Evolutionary conservation across 1,284 basidiomycete species (phyloP), one percentile per base, ranked within the genome.

Genomic region (Heterobasidion parviporum): DNA sequence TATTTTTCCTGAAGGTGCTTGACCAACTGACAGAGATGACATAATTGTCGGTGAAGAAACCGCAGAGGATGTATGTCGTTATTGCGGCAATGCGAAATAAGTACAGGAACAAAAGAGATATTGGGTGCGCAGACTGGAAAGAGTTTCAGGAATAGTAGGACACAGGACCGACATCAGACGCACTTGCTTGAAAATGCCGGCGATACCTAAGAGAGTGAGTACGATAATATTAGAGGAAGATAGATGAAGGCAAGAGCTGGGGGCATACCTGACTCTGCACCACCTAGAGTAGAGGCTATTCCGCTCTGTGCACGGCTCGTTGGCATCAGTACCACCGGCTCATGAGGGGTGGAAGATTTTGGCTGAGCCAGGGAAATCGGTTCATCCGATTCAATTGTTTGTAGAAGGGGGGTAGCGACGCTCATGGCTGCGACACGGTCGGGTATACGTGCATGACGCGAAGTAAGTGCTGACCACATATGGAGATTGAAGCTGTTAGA

Each of bases 21-120:
- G 18, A 36, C 8, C 12, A 14, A 74, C 88, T 65, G 57, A 94
- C 92, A 47, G 90, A 91, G 55, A 96, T 77, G 18, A 95, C 92
- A 69, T 92, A 96, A 66, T 94, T 89, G 63, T 82, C 74, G n/a
- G 89, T 92, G 65, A 96, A 85, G 73, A 85, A 81, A 1, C 91
- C 92, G 64, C 87, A 93, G 20, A 97, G 77, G 49, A 97, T 81
- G 70, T 96, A 97, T 3, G 94, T 89, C 4, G 85, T 76, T 53
- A 98, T 85, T 20, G 94, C 94, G 8, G 86, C 78, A 60, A 85
- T 81, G 50, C 94, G 81, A 75, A 98, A 96, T 65, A 92, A 71
- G 70, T 86, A 97, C 34, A 97, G 78, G 68, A 85, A 90, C 64
- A 93, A 83, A 20, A 98, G 78, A 8, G 86, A 85, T 55, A 88